Conservation (phyloP, 768 basidiomycete species). For the Dentipellis fragilis region DNA sequence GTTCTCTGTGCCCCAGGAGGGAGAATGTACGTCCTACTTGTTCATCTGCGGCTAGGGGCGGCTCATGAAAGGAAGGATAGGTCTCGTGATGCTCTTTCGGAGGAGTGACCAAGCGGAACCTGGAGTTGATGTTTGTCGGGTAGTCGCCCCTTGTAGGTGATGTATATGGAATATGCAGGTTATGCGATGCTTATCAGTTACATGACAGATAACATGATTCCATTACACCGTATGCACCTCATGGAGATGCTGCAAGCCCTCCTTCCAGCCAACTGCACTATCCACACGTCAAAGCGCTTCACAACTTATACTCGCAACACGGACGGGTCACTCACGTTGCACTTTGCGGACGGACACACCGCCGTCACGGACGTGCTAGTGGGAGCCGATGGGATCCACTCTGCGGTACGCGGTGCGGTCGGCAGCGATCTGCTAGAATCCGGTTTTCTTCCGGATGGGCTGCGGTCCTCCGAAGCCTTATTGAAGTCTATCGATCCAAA, state of each 20-base stretch:
- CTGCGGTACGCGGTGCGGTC: constrained; percentile 16
- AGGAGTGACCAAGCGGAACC: not conserved
- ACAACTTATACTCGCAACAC: not conserved
- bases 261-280: not conserved
- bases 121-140: not conserved
- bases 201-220: not conserved
- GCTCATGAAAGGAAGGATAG: too few species aligned
- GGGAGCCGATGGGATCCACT: constrained; percentile 21
- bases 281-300: not conserved
- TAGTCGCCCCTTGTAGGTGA: not conserved
- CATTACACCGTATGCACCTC: not conserved
- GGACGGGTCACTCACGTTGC: not conserved
- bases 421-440: constrained; percentile 9
- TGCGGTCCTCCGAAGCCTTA: not conserved
- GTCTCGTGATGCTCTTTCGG: too few species aligned
- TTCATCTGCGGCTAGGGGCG: too few species aligned
- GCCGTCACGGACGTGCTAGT: constrained; percentile 19
- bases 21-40: not conserved
- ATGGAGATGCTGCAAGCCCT: not conserved
- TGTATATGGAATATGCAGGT: not conserved
- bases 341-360: constrained; percentile 11
- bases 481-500: not conserved
- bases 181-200: not conserved
- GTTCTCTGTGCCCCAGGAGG: not conserved
- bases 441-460: not conserved